phyloP scores from a whole-genome alignment of 1,284 basidiomycete genomes.

The Puccinia brachypodii region DNA sequence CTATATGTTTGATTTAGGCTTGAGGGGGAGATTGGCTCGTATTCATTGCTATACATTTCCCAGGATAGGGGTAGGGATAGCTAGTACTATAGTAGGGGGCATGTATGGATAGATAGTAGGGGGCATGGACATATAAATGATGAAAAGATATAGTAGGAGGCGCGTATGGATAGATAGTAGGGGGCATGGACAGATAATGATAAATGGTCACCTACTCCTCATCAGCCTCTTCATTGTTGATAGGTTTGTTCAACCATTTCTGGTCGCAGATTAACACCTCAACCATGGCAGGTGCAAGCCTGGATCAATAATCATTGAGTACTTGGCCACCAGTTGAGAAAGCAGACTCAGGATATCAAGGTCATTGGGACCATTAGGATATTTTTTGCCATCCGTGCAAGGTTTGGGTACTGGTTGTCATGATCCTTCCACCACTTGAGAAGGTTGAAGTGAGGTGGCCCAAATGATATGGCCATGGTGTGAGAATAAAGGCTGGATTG shows the following conservation, averaged over 20 bases:
- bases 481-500: no score
- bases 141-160: no score
- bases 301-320: background rate
- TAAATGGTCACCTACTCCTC: background rate
- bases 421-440: slow-evolving; percentile 4
- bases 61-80: no score
- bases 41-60: no score
- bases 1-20: no score
- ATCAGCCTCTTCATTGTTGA: background rate
- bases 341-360: background rate
- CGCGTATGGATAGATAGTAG: no score
- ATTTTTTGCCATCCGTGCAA: background rate
- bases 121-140: no score
- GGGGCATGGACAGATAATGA: no score
- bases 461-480: background rate
- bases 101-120: no score
- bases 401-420: background rate
- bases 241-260: background rate
- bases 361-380: slow-evolving; percentile 3
- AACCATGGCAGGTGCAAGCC: background rate
- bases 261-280: background rate
- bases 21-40: no score
- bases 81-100: no score
- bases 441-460: background rate
- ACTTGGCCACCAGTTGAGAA: background rate